These are phyloP conservation scores for Bombardia bombarda DNA, from an alignment of 495 filamentous ascomycete species.

Conservation along the genomic window DNA sequence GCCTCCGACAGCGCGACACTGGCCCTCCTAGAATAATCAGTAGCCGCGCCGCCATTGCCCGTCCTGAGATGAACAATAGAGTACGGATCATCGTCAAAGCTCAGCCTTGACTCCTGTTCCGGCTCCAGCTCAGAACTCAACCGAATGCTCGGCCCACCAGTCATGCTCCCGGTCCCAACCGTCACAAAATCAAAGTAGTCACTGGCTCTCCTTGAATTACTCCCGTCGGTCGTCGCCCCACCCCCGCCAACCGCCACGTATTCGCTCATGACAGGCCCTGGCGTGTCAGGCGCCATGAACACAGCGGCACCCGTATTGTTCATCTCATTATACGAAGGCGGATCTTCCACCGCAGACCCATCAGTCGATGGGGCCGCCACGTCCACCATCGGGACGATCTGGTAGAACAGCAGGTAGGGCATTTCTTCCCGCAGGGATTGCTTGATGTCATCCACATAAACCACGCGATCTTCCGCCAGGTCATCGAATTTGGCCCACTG, in stretches of 20 bases:
- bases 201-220: slow-evolving; percentile 28
- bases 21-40: slow-evolving; percentile 32
- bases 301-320: slow-evolving; percentile 2
- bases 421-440: slow-evolving; percentile 70
- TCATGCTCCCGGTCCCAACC: slow-evolving; percentile 11
- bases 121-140: slow-evolving; percentile 33
- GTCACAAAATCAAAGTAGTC: slow-evolving; percentile 36
- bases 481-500: slow-evolving; percentile 92
- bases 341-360: slow-evolving; percentile 39
- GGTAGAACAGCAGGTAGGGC: slow-evolving; percentile 92
- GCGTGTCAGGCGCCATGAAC: slow-evolving; percentile 8
- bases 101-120: slow-evolving; percentile 23
- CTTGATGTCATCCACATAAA: slow-evolving; percentile 67
- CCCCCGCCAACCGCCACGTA: slow-evolving; percentile 2
- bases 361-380: slow-evolving; percentile 48
- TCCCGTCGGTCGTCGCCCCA: too few species aligned
- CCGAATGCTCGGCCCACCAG: slow-evolving; percentile 26
- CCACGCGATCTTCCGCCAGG: slow-evolving; percentile 57
- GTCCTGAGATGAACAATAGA: too few species aligned
- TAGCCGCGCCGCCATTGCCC: too few species aligned
- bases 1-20: slow-evolving; percentile 39
- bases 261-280: slow-evolving; percentile 4
- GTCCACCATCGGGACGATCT: slow-evolving; percentile 78
- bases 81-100: slow-evolving; percentile 29
- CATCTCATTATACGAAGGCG: slow-evolving; percentile 50